These are phyloP conservation scores for Vitis hybrid DNA, from an alignment of 177 flowering plant genomes.

Conservation along the genomic window DNA sequence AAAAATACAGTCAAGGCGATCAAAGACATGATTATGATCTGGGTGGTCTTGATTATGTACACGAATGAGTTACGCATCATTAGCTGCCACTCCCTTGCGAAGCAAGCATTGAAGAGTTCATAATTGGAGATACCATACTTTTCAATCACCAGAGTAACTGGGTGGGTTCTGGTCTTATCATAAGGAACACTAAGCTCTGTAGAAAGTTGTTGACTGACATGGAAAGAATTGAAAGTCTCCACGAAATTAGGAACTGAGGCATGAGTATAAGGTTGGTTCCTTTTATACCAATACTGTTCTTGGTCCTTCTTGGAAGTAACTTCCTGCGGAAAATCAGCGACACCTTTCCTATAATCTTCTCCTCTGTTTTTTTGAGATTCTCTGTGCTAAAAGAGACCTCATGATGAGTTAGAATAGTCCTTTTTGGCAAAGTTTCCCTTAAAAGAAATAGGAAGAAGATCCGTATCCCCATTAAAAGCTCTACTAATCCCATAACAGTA, in stretches of 20 bases:
- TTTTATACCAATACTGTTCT: constrained; percentile 52
- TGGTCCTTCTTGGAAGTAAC: constrained; percentile 62
- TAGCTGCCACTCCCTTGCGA: constrained; percentile 51
- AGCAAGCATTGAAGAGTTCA: constrained; percentile 60
- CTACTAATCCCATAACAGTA: no score
- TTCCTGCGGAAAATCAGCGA: constrained; percentile 67
- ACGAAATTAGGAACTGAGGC: constrained; percentile 47
- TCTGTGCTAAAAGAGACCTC: no score
- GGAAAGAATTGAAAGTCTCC: constrained; percentile 34
- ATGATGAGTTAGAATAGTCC: no score
- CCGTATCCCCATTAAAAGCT: no score
- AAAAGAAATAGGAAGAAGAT: no score
- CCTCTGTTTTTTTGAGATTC: no score
- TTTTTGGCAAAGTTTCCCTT: no score
- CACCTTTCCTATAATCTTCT: constrained; percentile 39
- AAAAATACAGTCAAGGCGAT: constrained; percentile 48
- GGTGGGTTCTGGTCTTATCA: constrained; percentile 43
- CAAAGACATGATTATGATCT: constrained; percentile 49
- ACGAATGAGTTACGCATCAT: constrained; percentile 46
- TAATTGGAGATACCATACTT: constrained; percentile 52
- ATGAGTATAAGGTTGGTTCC: constrained; percentile 31
- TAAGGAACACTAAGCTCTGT: constrained; percentile 46
- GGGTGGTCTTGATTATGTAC: constrained; percentile 46
- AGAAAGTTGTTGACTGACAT: constrained; percentile 36
- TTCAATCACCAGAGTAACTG: constrained; percentile 46